Conservation (phyloP, 1,284 basidiomycete species). For the Austroboletus niveus region DNA sequence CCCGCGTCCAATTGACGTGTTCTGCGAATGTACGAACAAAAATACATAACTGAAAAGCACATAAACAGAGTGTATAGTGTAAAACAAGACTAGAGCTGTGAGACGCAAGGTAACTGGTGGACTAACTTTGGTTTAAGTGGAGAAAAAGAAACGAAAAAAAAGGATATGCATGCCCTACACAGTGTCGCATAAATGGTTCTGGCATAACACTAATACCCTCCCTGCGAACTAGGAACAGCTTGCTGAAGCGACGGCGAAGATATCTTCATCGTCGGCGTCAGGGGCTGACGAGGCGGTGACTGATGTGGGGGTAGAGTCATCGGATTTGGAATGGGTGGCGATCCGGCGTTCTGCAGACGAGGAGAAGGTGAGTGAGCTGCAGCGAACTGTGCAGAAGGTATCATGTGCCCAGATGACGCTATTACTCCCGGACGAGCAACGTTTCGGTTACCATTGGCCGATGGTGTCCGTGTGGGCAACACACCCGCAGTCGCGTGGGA, state of each 20-base stretch:
- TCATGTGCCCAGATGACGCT: slow-evolving; percentile 32
- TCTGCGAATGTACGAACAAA: slow-evolving; percentile 28
- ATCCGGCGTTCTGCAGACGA: slow-evolving; percentile 48
- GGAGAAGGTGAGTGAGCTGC: slow-evolving; percentile 49
- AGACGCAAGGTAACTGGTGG: slow-evolving; percentile 14
- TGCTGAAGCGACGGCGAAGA: slow-evolving; percentile 64
- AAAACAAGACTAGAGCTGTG: slow-evolving; percentile 30
- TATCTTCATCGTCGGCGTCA: slow-evolving; percentile 52
- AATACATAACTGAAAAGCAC: slow-evolving; percentile 41
- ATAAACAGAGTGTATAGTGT: slow-evolving; percentile 38
- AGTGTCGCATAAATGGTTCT: slow-evolving; percentile 8
- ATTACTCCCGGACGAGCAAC: slow-evolving; percentile 37
- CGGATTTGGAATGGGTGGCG: slow-evolving; percentile 43
- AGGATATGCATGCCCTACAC: slow-evolving; percentile 13
- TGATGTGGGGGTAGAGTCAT: slow-evolving; percentile 45
- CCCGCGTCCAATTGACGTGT: slow-evolving; percentile 20
- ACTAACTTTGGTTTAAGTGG: slow-evolving; percentile 5
- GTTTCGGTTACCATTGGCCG: slow-evolving; percentile 52
- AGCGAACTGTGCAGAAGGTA: slow-evolving; percentile 39
- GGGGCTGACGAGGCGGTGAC: slow-evolving; percentile 54
- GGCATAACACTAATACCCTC: slow-evolving; percentile 37
- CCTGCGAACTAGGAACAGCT: slow-evolving; percentile 42
- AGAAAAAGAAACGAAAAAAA: slow-evolving; percentile 1
- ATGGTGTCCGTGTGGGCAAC: slow-evolving; percentile 47
- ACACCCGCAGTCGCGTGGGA: slow-evolving; percentile 33